These are phyloP conservation scores for Pholiota conissans DNA, from an alignment of 768 basidiomycete species.

Conservation along the genomic window DNA sequence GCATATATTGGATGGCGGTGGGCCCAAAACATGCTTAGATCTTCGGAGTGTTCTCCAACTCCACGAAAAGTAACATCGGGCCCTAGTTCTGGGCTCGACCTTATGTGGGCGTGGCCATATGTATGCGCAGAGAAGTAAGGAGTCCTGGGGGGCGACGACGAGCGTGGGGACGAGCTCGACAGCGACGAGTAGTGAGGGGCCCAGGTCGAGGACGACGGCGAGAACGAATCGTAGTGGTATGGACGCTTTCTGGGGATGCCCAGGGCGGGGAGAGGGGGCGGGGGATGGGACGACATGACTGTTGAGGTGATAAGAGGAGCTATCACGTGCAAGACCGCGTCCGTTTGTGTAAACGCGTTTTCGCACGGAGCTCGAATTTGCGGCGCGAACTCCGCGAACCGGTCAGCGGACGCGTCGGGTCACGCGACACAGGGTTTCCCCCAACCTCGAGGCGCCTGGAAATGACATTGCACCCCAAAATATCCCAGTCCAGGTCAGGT, in stretches of 20 bases:
- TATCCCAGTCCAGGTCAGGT: background rate
- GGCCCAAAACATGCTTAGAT: constrained; percentile 27
- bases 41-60: constrained; percentile 24
- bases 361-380: constrained; percentile 32
- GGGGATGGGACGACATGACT: constrained; percentile 37
- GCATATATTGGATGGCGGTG: constrained; percentile 17
- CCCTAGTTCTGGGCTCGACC: constrained; percentile 35
- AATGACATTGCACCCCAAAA: background rate
- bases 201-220: constrained; percentile 18
- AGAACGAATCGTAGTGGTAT: constrained; percentile 14
- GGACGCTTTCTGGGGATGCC: constrained; percentile 21
- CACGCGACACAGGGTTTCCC: constrained; percentile 24
- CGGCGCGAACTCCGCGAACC: constrained; percentile 25
- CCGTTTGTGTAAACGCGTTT: constrained; percentile 44
- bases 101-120: constrained; percentile 31
- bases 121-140: constrained; percentile 28
- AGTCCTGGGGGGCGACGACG: constrained; percentile 40
- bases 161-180: constrained; percentile 35
- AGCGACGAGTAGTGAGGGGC: constrained; percentile 21
- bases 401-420: constrained; percentile 31
- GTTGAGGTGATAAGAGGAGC: constrained; percentile 43
- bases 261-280: constrained; percentile 25
- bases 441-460: constrained; percentile 5
- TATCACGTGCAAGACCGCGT: constrained; percentile 42
- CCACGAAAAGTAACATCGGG: constrained; percentile 22